phyloP scores from a whole-genome alignment of 2,329 filamentous ascomycete species.

The Rasamsonia emersonii region DNA sequence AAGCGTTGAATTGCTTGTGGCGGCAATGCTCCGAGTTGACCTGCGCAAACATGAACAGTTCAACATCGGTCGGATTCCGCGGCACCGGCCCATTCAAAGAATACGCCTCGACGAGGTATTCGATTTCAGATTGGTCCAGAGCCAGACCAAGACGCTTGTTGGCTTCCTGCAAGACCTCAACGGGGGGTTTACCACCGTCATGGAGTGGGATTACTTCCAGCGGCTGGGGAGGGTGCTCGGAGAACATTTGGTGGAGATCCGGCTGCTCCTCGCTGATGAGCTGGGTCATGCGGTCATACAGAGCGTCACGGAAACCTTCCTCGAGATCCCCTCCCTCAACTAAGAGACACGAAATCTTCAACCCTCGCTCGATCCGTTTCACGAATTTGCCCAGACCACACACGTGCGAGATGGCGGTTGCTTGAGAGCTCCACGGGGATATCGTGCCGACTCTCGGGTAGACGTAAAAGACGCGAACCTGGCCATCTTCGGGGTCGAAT shows the following conservation, averaged over 20 bases:
- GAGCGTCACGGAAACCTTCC: slow-evolving; percentile 53
- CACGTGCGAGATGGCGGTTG: slow-evolving; percentile 85
- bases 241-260: slow-evolving; percentile 68
- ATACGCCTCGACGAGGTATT: slow-evolving; percentile 85
- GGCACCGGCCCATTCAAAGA: slow-evolving; percentile 52
- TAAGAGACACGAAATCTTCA: slow-evolving; percentile 59
- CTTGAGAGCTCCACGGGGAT: slow-evolving; percentile 96
- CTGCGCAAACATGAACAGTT: slow-evolving; percentile 98
- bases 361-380: slow-evolving; percentile 76
- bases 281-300: slow-evolving; percentile 97
- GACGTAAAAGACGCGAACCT: slow-evolving; percentile 58
- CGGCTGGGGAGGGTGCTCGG: slow-evolving; percentile 54
- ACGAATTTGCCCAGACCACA: slow-evolving; percentile 68
- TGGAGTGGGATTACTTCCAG: slow-evolving; percentile 71
- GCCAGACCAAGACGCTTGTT: slow-evolving; percentile 79
- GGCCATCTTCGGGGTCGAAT: slow-evolving; percentile 40
- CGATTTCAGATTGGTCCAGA: slow-evolving; percentile 79
- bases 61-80: slow-evolving; percentile 71
- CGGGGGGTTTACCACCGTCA: slow-evolving; percentile 54
- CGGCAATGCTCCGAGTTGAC: slow-evolving; percentile 94
- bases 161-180: slow-evolving; percentile 67
- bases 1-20: slow-evolving; percentile 91
- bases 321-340: slow-evolving; percentile 49
- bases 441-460: slow-evolving; percentile 71
- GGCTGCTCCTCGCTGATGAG: slow-evolving; percentile 60